Base-by-base conservation (phyloP, 2,329 filamentous ascomycete genomes). In the Fusarium subglutinans region DNA sequence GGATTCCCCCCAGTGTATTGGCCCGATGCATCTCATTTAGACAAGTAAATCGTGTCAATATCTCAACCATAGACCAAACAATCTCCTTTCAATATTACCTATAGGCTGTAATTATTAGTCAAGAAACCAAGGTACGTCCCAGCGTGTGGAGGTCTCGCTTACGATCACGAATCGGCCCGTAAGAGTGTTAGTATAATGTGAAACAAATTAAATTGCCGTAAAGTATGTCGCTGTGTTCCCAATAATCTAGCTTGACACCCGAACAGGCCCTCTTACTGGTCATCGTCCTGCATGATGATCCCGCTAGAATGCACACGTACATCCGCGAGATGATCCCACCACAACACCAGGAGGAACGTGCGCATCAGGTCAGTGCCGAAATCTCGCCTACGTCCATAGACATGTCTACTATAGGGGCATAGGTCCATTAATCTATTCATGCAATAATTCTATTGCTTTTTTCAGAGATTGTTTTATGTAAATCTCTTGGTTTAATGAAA, bases 131-230 rank as follows among this genome's bases (percentile, higher is more conserved):
- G 33, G 33, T 35, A 35, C 3, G 33, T 3, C 15, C 8, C 14
- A 35, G 14, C 1, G 2, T 12, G 15, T 6, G 1, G 33, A 35
- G 0, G 8, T 35, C 33, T 35, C 33, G 15, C 33, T 17, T 1
- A 43, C 14, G 14, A 43, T 10, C 24, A 17, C 26, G 5, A 48
- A 30, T 17, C 26, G 45, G 20, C 45, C 45, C 45, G 26, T 17
- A n/a, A 8, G 7, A 20, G 26, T n/a, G 20, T 48, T 48, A 12
- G 26, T 30, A 48, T n/a, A 10, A 48, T 30, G 20, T n/a, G 20
- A 48, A 48, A 22, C 45, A 48, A 48, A 28, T 24, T 10, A 20
- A 26, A 8, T 8, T 28, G 44, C 13, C 6, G 18, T 26, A 1
- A 47, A 22, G 4, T 6, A 4, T 26, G 24, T 10, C 44, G 24